These are phyloP conservation scores for Eimeria nieschulzi DNA, from an alignment of 169 alveolate genomes.

Conservation along the genomic window DNA sequence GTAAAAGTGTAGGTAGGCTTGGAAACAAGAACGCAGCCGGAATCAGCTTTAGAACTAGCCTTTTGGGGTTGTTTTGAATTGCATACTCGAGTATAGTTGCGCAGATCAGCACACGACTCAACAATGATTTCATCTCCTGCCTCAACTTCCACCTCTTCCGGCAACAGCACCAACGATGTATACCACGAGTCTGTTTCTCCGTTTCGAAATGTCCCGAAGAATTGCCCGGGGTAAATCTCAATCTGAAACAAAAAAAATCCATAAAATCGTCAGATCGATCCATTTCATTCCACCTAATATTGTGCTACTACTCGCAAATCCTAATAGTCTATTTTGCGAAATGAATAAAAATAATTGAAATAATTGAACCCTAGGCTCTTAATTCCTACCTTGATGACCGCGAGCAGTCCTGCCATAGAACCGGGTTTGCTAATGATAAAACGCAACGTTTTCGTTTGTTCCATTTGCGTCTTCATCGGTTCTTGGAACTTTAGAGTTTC, in stretches of 20 bases:
- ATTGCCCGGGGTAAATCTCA: constrained; percentile 48
- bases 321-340: too few relatives aligned
- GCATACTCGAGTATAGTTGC: constrained; percentile 39
- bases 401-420: constrained; percentile 55
- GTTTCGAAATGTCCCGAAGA: constrained; percentile 54
- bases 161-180: constrained; percentile 59
- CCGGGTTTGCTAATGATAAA: constrained; percentile 56
- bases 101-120: constrained; percentile 29
- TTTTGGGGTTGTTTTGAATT: constrained; percentile 44
- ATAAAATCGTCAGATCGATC: too few relatives aligned
- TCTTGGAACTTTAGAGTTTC: constrained; percentile 53
- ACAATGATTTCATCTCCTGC: constrained; percentile 33
- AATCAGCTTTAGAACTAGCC: neutral
- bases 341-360: neutral
- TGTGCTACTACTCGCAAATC: too few relatives aligned
- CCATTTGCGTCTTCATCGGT: constrained; percentile 38
- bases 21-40: constrained; percentile 40
- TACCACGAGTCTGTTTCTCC: constrained; percentile 69
- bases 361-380: neutral
- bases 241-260: neutral
- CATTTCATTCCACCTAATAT: too few relatives aligned
- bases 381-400: constrained; percentile 42
- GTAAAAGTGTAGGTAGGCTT: constrained; percentile 57
- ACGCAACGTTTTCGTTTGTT: constrained; percentile 8
- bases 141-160: constrained; percentile 65